Conservation (phyloP, 1,139 yeast genomes). For the Yamadazyma membranifaciens region DNA sequence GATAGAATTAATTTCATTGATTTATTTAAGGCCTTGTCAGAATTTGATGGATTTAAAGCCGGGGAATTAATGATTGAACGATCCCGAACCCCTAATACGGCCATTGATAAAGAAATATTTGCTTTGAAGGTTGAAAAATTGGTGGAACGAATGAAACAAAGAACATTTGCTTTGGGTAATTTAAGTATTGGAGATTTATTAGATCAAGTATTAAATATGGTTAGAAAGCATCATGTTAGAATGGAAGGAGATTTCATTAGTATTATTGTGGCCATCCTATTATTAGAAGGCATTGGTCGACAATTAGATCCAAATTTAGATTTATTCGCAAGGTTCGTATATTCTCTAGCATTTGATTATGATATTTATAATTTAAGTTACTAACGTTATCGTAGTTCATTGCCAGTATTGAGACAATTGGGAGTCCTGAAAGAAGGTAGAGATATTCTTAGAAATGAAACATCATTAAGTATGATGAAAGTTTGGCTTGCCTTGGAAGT, state of each 20-base stretch:
- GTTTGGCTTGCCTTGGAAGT: constrained; percentile 92
- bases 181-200: constrained; percentile 89
- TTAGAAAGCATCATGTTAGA: constrained; percentile 88
- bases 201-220: constrained; percentile 87
- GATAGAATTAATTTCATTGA: constrained; percentile 88
- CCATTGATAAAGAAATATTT: constrained; percentile 76
- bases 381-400: constrained; percentile 53
- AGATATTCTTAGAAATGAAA: constrained; percentile 55
- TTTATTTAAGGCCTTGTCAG: constrained; percentile 81
- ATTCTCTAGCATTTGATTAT: constrained; percentile 57
- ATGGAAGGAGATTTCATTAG: constrained; percentile 98
- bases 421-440: constrained; percentile 70
- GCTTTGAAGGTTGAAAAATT: constrained; percentile 83
- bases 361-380: constrained; percentile 38
- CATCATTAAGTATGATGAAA: constrained; percentile 74
- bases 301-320: constrained; percentile 91
- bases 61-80: constrained; percentile 95
- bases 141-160: constrained; percentile 74
- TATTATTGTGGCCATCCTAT: constrained; percentile 84
- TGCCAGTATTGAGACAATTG: constrained; percentile 83
- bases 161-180: constrained; percentile 91
- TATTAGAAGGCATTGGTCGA: constrained; percentile 93
- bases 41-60: constrained; percentile 90
- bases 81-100: constrained; percentile 92
- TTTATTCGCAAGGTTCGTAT: constrained; percentile 91